Percentiles rank a stretch among this genome's conserved stretches.
Evolutionary conservation across 352 stramenopile species (phyloP).

Genomic region (Pythium sp.): DNA sequence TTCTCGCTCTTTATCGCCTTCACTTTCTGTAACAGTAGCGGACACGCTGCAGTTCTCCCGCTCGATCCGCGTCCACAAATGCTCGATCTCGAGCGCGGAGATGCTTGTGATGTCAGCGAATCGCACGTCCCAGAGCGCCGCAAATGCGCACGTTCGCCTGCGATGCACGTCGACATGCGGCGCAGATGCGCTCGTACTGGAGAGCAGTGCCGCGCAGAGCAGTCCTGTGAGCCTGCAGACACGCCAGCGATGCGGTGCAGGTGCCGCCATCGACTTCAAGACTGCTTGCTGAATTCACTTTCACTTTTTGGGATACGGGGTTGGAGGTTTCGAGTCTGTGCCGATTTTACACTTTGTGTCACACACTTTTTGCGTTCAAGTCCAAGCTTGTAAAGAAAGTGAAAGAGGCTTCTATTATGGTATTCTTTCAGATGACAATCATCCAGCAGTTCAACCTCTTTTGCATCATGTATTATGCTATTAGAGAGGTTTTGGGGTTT

Average conservation of each 20-base stretch:
- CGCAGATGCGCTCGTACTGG: neutral
- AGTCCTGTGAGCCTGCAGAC: neutral
- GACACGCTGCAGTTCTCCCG: conserved; percentile 13
- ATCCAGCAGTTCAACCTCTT: neutral
- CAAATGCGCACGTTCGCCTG: conserved; percentile 27
- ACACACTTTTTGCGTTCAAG: neutral
- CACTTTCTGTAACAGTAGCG: neutral
- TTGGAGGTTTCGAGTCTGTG: neutral
- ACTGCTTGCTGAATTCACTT: neutral
- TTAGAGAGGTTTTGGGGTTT: neutral
- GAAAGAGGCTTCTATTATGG: neutral
- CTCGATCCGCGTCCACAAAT: conserved; percentile 17
- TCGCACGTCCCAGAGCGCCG: conserved; percentile 30
- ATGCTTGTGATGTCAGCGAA: conserved; percentile 16
- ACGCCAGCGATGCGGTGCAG: neutral
- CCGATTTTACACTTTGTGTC: neutral
- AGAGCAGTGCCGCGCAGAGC: neutral
- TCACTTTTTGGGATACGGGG: neutral
- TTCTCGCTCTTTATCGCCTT: neutral
- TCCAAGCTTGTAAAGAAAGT: neutral
- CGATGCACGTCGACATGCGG: conserved; percentile 26
- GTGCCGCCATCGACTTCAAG: neutral
- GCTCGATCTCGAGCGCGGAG: conserved; percentile 20
- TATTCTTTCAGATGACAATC: neutral
- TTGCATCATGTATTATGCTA: neutral